Percentiles rank a stretch among this genome's conserved stretches.
Conservation (phyloP, 202 grass and related monocot species). For the Digitaria exilis region DNA sequence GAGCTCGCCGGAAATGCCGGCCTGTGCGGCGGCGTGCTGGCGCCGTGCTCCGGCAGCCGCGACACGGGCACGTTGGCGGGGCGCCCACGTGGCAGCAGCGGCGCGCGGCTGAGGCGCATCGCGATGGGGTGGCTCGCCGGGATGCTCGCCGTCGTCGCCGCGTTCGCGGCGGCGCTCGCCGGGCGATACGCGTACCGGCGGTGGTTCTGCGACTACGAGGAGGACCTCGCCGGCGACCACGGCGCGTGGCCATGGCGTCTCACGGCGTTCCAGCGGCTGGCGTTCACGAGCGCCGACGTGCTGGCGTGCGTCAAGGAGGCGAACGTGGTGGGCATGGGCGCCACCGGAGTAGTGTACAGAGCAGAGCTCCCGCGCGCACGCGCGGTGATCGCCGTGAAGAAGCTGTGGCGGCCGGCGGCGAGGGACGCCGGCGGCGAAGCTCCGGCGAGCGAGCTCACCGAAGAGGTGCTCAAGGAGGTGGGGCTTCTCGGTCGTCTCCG, state of each 20-base stretch:
- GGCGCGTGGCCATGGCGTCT: slow-evolving; percentile 72
- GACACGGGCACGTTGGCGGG: slow-evolving; percentile 8
- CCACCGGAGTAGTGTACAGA: slow-evolving; percentile 82
- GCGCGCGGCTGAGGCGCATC: slow-evolving; percentile 53
- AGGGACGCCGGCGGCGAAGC: slow-evolving; percentile 25
- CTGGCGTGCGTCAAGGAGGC: slow-evolving; percentile 88
- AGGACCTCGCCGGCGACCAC: slow-evolving; percentile 19
- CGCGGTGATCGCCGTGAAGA: slow-evolving; percentile 83
- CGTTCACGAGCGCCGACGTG: slow-evolving; percentile 74
- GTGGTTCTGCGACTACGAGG: slow-evolving; percentile 55
- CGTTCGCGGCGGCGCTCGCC: slow-evolving; percentile 39
- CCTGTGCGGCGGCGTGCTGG: slow-evolving; percentile 76
- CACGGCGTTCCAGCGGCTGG: slow-evolving; percentile 83
- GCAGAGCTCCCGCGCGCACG: slow-evolving; percentile 63
- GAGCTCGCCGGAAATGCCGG: slow-evolving; percentile 77
- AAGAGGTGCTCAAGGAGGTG: slow-evolving; percentile 70
- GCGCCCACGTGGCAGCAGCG: slow-evolving; percentile 18
- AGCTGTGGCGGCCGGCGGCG: slow-evolving; percentile 62
- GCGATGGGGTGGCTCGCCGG: slow-evolving; percentile 58
- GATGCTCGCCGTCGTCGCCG: slow-evolving; percentile 43
- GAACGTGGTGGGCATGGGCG: slow-evolving; percentile 94
- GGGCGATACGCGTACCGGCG: slow-evolving; percentile 61
- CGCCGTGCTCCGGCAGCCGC: slow-evolving; percentile 49
- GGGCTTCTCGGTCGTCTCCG: slow-evolving; percentile 70
- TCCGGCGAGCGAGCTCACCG: slow-evolving; percentile 27